Percentiles rank a stretch among this genome's conserved stretches.
Evolutionary conservation across 495 filamentous ascomycete genomes (phyloP).

Genomic region (Lasiosphaeria miniovina): DNA sequence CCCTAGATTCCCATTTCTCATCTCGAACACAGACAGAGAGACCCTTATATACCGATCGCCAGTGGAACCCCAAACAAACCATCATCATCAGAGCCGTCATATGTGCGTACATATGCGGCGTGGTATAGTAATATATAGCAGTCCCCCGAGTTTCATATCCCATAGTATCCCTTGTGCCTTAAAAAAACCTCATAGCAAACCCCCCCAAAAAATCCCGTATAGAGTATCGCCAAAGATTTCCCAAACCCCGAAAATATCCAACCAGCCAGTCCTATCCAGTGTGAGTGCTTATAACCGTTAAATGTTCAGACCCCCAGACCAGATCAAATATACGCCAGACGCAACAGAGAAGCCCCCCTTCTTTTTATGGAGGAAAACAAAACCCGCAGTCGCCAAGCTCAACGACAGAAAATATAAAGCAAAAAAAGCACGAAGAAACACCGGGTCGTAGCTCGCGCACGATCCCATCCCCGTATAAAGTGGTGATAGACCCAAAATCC

Average conservation of each 20-base stretch:
- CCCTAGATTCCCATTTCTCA: background rate
- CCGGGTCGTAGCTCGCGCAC: conserved; percentile 12
- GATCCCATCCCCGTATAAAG: conserved; percentile 1
- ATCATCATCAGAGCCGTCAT: no score
- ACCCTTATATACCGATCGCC: no score
- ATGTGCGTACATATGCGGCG: no score
- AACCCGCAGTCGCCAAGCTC: no score
- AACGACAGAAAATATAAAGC: background rate
- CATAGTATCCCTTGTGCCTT: no score
- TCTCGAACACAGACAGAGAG: background rate
- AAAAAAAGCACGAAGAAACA: background rate
- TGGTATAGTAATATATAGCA: no score
- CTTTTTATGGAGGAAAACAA: background rate
- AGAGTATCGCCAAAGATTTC: no score
- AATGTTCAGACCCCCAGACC: background rate
- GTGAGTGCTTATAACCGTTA: background rate
- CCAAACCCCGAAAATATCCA: background rate
- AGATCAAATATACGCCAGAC: background rate
- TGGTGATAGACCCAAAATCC: no score
- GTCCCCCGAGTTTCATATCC: no score
- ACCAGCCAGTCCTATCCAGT: background rate
- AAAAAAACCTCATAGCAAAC: no score
- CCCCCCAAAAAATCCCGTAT: no score
- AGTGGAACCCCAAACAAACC: no score
- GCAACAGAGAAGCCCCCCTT: background rate